Percentiles rank a stretch among this genome's conserved stretches.
These are phyloP conservation scores for Sporothrix dimorphospora DNA, from an alignment of 2,329 filamentous ascomycete genomes.

Conservation along the genomic window DNA sequence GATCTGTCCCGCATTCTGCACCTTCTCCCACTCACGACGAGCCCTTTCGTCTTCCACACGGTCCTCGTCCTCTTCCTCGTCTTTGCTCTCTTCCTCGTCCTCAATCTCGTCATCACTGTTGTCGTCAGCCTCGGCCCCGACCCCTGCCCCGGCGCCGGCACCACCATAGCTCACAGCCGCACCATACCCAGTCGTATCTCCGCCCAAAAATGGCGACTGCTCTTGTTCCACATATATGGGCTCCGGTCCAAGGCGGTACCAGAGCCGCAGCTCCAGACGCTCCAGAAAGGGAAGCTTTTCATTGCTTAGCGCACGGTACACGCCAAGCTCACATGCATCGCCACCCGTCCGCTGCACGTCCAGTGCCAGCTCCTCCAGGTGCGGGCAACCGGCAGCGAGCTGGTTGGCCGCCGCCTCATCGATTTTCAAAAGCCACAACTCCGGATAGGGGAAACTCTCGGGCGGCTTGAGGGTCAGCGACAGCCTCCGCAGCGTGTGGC, in stretches of 20 bases:
- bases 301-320: neutral
- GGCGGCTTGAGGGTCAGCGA: neutral
- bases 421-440: neutral
- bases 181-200: too few species aligned
- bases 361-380: neutral
- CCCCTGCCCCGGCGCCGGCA: too few species aligned
- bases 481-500: neutral
- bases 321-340: neutral
- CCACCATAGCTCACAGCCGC: neutral
- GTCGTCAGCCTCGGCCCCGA: too few species aligned
- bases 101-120: neutral
- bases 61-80: too few species aligned
- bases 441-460: neutral
- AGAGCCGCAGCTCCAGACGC: neutral
- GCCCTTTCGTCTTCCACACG: too few species aligned
- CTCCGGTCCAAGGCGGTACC: neutral
- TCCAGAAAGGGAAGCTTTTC: neutral
- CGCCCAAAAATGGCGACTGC: too few species aligned
- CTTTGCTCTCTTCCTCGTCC: neutral
- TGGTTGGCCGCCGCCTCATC: neutral
- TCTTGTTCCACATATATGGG: neutral
- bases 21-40: neutral
- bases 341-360: neutral
- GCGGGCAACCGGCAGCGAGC: neutral
- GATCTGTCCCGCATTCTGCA: neutral